Evolutionary conservation across 2,329 filamentous ascomycete genomes (phyloP).

Genomic region (Neurospora crassa): DNA sequence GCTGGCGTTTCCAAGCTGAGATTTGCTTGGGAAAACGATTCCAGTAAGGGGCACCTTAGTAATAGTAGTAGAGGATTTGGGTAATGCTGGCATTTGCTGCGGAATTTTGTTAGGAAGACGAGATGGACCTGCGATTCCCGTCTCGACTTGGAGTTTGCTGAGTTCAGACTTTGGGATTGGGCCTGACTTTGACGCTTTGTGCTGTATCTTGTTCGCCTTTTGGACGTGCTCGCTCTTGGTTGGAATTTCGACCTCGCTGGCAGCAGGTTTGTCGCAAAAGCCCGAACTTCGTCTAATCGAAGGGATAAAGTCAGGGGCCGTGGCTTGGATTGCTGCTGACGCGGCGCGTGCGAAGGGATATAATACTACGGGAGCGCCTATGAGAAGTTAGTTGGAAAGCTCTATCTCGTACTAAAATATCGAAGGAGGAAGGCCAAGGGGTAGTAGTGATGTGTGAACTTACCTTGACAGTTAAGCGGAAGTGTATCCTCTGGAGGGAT

Average conservation of each 20-base stretch:
- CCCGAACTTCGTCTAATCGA: background rate
- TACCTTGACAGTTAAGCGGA: background rate
- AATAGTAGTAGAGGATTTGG: background rate
- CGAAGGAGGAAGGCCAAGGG: background rate
- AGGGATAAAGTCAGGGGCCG: background rate
- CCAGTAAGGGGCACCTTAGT: background rate
- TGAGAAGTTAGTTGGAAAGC: background rate
- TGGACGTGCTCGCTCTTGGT: background rate
- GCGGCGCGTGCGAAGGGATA: background rate
- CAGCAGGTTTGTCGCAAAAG: too few relatives aligned
- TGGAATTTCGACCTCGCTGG: background rate
- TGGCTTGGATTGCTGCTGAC: background rate
- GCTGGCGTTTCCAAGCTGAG: background rate
- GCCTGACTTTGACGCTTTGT: conserved; percentile 9
- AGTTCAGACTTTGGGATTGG: background rate
- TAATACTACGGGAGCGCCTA: background rate
- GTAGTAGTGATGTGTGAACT: background rate
- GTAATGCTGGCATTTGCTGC: background rate
- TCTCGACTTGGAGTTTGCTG: background rate
- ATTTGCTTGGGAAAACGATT: background rate
- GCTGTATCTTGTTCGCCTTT: background rate
- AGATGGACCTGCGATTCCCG: conserved; percentile 8
- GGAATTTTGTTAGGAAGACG: conserved; percentile 5
- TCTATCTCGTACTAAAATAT: background rate
- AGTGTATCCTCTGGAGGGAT: background rate